Base-by-base conservation (phyloP, 495 filamentous ascomycete species). In the Filosporella fistucella region DNA sequence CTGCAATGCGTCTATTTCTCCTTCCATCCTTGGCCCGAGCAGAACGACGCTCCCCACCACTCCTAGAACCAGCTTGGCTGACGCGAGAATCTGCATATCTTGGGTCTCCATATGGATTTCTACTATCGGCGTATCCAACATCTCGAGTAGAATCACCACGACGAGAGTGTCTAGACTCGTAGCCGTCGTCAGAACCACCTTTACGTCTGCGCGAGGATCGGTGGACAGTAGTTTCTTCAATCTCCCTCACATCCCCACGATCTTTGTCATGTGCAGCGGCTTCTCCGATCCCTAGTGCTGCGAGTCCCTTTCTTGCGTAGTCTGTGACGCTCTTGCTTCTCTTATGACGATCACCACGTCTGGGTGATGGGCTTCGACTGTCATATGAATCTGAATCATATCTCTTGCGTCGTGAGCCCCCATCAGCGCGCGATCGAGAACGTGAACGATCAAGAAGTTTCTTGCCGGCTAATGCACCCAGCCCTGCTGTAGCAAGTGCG, bases 381-480 rank as follows among this genome's bases (percentile, higher is more conserved):
- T 76, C 75, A 47, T 74, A 69, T 16, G 77, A 78, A 55, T 75
- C 58, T 16, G 46, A 66, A 45, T 63, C 67, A 51, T 54, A 42
- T 40, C 63, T 57, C 28, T 60, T 61, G n/a, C 78, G 70, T 28
- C 65, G 66, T 29, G 75, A 70, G 30, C 62, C 63, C 14, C 70
- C 72, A n/a, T 69, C 72, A 34, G 63, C 66, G 30, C 78, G 71
- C 25, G 85, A 89, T 54, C 80, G 78, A 73, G 72, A 84, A 42
- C 78, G 81, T 45, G 74, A 63, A 46, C 75, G 77, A 47, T 88
- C 80, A 55, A 80, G 77, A 47, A 89, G 69, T 51, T 89, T 86
- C 67, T 95, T 96, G 41, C 81, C 89, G 3, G 81, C 88, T 22
- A 89, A 72, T 20, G 88, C 85, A n/a, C 86, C 74, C 13, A 89